phyloP scores from a whole-genome alignment of 257 asterid species.

The Verbena officinalis region DNA sequence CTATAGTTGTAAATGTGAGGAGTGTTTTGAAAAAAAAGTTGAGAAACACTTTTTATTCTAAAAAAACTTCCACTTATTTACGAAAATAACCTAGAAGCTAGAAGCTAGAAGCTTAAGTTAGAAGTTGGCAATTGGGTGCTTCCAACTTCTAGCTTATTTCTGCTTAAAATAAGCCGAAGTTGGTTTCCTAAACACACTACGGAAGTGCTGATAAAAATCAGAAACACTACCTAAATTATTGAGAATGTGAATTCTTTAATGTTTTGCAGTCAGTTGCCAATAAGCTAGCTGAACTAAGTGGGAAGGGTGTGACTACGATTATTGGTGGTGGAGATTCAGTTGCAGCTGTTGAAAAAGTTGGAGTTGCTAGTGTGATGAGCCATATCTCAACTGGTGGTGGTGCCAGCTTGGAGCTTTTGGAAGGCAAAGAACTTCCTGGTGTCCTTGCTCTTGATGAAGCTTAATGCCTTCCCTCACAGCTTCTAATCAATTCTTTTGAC shows the following conservation, averaged over 20 bases:
- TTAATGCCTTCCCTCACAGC: not conserved
- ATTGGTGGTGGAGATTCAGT: constrained; percentile 36
- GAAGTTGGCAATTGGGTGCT: too few relatives aligned
- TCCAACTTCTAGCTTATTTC: too few relatives aligned
- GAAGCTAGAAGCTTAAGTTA: too few relatives aligned
- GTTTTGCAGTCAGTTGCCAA: constrained; percentile 28
- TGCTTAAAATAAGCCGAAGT: too few relatives aligned
- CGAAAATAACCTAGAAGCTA: too few relatives aligned
- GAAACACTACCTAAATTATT: too few relatives aligned
- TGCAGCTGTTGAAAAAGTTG: constrained; percentile 34
- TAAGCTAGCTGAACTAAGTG: constrained; percentile 29
- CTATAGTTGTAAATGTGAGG: too few relatives aligned
- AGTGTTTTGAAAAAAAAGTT: too few relatives aligned
- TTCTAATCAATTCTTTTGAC: not conserved
- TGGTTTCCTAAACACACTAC: too few relatives aligned
- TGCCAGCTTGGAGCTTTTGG: constrained; percentile 31
- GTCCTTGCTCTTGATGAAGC: constrained; percentile 27
- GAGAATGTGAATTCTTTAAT: not conserved
- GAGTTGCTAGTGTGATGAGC: constrained; percentile 29
- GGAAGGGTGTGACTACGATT: constrained; percentile 28
- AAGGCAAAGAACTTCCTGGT: constrained; percentile 28
- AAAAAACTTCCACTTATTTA: too few relatives aligned
- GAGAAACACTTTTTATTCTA: too few relatives aligned
- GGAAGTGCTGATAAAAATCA: too few relatives aligned
- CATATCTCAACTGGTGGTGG: constrained; percentile 37